Evolutionary conservation across 148 eudicot genomes (phyloP), one percentile per base, ranked within the genome.

Genomic region (Vaccinium corymbosum): DNA sequence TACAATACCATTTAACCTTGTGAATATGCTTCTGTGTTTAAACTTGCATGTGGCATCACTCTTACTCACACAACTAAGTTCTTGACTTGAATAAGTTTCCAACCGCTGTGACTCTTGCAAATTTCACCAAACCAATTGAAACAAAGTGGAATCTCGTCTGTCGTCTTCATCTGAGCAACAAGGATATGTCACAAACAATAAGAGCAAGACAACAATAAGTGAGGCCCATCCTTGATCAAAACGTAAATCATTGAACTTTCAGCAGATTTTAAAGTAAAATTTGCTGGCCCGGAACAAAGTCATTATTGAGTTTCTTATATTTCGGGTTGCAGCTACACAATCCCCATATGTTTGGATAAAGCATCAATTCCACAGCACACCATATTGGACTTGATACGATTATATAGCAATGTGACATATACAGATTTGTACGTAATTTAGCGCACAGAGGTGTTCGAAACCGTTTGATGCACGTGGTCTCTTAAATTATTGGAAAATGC

Each of bases 31-130:
- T 57, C 6, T 70, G 19, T 5, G 46, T 70, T 70, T 29, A 27
- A 70, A 70, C 75, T 70, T 70, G 75, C 75, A 32, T 13, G 38
- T 32, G 75, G 42, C 75, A 14, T 32, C 20, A 13, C 75, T 70
- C 75, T 70, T 70, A 19, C 74, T 29, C 8, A 70, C 16, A 3
- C 74, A 70, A 29, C 1, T 14, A 27, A 70, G 74, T 70, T 71
- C 29, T 32, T 71, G 75, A 71, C 75, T 29, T 27, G 74, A 70
- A 70, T 70, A 29, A 27, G 74, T 19, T 71, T 71, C 48, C 75
- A 71, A 71, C 22, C 7, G 46, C 75, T 38, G 15, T 16, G 48
- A 71, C 19, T 5, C 32, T 71, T 13, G n/a, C 76, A 35, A 66
- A 66, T 66, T 71, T 71, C 76, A 62, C 9, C 48, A 29, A 71